Evolutionary conservation across 306 rosid species (phyloP).

Genomic region (Sicyos edulis): DNA sequence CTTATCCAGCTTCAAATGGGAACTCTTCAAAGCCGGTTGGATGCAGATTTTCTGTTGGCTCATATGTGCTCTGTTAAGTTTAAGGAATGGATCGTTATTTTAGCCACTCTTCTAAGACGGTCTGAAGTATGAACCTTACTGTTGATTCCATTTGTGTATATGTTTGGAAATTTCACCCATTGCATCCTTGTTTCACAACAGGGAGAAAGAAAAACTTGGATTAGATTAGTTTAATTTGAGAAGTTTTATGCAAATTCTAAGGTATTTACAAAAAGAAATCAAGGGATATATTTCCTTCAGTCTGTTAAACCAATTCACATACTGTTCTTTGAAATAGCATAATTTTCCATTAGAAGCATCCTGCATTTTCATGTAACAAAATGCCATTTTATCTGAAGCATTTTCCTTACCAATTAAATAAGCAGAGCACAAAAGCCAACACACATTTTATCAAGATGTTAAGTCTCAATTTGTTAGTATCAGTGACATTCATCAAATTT

Average conservation of each 20-base stretch:
- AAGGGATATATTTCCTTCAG: background rate
- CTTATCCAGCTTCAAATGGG: slow-evolving; percentile 79
- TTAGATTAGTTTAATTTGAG: background rate
- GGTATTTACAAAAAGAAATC: background rate
- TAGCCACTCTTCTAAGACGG: slow-evolving; percentile 84
- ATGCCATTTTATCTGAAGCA: background rate
- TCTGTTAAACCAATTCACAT: background rate
- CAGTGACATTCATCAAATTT: slow-evolving; percentile 5
- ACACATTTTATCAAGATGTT: background rate
- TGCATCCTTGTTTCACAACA: background rate
- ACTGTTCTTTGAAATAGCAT: too few species aligned
- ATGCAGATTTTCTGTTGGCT: slow-evolving; percentile 90
- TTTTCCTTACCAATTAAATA: background rate
- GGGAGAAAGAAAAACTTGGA: background rate
- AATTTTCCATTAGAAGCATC: too few species aligned
- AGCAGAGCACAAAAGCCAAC: background rate
- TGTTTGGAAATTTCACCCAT: background rate
- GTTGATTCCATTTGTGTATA: background rate
- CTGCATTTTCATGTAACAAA: slow-evolving; percentile 9
- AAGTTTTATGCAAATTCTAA: background rate
- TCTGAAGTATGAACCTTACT: slow-evolving; percentile 52
- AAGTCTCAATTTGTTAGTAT: background rate
- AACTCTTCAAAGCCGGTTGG: slow-evolving; percentile 84
- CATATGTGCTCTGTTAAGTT: slow-evolving; percentile 96
- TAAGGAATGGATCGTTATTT: slow-evolving; percentile 96